Base-by-base conservation (phyloP, 2,329 filamentous ascomycete genomes). In the Lasiodiplodia sp. region DNA sequence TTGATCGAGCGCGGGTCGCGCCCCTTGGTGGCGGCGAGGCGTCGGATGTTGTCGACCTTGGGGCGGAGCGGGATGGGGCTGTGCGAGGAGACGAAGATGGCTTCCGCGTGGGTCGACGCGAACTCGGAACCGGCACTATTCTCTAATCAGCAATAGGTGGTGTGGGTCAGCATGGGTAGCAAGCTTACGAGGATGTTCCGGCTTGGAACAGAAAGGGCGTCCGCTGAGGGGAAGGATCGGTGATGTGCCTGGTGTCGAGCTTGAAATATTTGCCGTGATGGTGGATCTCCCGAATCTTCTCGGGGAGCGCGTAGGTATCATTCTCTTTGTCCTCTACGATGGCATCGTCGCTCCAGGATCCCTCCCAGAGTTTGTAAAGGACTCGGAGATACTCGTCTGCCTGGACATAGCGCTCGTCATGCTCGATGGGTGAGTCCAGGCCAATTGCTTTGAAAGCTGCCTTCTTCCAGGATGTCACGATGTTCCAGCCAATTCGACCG, bases 401-500 rank as follows among this genome's bases (percentile, higher is more conserved):
- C 71, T 88, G 86, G 0, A 78, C 81, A 70, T 90, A 90, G 31
- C 88, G 82, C 73, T 89, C 83, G 52, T 90, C 88, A 71, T 90
- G 88, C 68, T 88, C 84, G 38, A 88, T 86, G 0, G 85, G 85
- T 4, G 77, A 84, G 14, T 88, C 85, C 2, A 89, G 74, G 0
- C 87, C 88, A 67, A 90, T 88, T 0, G 87, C 87, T 72, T 89
- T 88, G 75, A 88, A 88, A 0, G 88, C 87, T 0, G 86, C 83
- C 72, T 89, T 89, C 74, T 87, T 88, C 83, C 86, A 89, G 0
- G 82, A 85, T 0, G 88, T 90, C 0, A 91, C 89, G 23, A 91
- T 89, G 70, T 91, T 91, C 89, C 88, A 90, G 0, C 87, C 88
- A 40, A 90, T 83, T 0, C 88, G 81, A 0, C 88, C 88, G 3